Percentiles rank a stretch among this genome's conserved stretches.
Conservation (phyloP, 192 early-diverging fungal species). For the Coemansia sp. region DNA sequence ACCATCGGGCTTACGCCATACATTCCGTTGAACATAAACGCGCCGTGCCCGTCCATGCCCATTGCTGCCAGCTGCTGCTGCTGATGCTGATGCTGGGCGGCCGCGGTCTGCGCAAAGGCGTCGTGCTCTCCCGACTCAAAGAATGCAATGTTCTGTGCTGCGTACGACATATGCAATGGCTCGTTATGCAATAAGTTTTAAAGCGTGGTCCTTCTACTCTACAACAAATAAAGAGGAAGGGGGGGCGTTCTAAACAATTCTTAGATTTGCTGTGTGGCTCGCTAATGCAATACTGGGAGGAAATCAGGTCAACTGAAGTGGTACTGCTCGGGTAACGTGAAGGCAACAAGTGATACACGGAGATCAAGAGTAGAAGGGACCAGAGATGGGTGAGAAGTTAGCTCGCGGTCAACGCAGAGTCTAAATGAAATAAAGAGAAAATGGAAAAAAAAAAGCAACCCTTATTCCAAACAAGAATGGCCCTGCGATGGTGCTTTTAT, state of each 20-base stretch:
- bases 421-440: slow-evolving; percentile 26
- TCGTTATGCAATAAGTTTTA: slow-evolving; percentile 4
- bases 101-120: too few species aligned
- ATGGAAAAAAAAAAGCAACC: slow-evolving; percentile 7
- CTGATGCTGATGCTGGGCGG: neutral
- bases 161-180: slow-evolving; percentile 21
- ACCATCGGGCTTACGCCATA: slow-evolving; percentile 28
- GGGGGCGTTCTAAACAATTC: too few species aligned
- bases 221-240: too few species aligned
- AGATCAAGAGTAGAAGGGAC: slow-evolving; percentile 4
- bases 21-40: slow-evolving; percentile 20
- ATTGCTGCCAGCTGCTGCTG: slow-evolving; percentile 24
- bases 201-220: slow-evolving; percentile 12
- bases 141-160: slow-evolving; percentile 31
- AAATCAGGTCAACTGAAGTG: slow-evolving; percentile 17
- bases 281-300: too few species aligned
- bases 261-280: too few species aligned
- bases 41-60: slow-evolving; percentile 3
- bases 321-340: neutral
- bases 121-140: slow-evolving; percentile 10
- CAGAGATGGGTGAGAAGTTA: slow-evolving; percentile 4
- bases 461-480: neutral
- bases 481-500: slow-evolving; percentile 3
- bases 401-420: slow-evolving; percentile 57
- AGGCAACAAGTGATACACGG: neutral